phyloP scores from a whole-genome alignment of 371 early-diverging fungal species.

The Polyrhizophydium stewartii region DNA sequence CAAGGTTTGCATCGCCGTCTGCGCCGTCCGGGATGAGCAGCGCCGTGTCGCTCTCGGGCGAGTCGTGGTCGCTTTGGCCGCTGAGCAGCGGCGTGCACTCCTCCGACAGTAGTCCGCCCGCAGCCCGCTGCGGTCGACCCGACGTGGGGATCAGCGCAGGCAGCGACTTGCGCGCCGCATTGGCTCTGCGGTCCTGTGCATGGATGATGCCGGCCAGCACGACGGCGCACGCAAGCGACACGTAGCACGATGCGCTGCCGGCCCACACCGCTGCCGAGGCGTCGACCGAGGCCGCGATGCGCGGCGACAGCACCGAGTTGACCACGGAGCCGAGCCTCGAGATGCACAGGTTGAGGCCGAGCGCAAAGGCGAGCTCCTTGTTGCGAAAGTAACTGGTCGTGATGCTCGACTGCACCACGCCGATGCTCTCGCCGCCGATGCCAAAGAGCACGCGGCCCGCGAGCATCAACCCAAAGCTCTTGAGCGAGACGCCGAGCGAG shows the following conservation, averaged over 20 bases:
- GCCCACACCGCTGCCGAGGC: conserved; percentile 49
- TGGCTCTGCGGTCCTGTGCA: not conserved
- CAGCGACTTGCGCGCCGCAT: not conserved
- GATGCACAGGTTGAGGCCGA: conserved; percentile 58
- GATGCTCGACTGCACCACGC: conserved; percentile 47
- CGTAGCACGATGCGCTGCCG: conserved; percentile 44
- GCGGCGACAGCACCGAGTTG: conserved; percentile 53
- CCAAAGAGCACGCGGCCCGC: conserved; percentile 59
- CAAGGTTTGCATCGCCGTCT: no score
- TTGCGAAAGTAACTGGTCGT: conserved; percentile 43
- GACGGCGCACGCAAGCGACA: conserved; percentile 41
- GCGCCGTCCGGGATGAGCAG: no score
- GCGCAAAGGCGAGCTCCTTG: conserved; percentile 57
- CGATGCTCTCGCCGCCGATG: conserved; percentile 60
- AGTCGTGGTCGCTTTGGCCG: no score
- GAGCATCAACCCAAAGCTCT: conserved; percentile 43
- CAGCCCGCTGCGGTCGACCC: no score
- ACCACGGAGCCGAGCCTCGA: conserved; percentile 58
- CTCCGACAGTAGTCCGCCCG: no score
- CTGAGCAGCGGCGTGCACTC: no score
- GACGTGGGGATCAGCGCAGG: no score
- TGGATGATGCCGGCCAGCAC: conserved; percentile 32
- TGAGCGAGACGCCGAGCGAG: conserved; percentile 42
- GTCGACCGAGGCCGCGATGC: conserved; percentile 37
- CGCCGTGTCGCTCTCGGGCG: no score